Conservation (phyloP, 495 filamentous ascomycete genomes). For the Xylaria telfairii region DNA sequence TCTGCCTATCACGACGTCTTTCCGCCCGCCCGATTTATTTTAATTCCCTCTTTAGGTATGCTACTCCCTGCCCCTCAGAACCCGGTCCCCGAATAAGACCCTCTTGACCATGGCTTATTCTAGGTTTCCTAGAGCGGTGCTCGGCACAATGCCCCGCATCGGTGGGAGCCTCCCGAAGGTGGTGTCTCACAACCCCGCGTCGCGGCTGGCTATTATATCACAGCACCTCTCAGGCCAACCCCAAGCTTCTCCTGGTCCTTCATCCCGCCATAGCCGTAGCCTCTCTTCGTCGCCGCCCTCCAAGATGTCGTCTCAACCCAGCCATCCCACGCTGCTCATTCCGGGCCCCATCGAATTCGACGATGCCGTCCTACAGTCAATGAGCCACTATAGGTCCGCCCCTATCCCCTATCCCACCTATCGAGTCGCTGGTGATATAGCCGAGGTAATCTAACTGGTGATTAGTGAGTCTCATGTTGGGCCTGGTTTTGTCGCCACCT, state of each 20-base stretch:
- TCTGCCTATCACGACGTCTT: constrained; percentile 17
- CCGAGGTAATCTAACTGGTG: constrained; percentile 7
- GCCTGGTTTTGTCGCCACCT: constrained; percentile 83
- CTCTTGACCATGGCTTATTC: constrained; percentile 41
- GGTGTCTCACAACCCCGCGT: constrained; percentile 62
- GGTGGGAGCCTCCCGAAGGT: constrained; percentile 28
- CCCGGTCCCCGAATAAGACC: background rate
- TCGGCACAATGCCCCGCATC: constrained; percentile 52
- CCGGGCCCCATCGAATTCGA: constrained; percentile 98
- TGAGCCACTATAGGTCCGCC: constrained; percentile 92
- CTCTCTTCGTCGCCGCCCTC: constrained; percentile 35
- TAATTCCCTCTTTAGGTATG: constrained; percentile 21
- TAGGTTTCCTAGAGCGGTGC: constrained; percentile 38
- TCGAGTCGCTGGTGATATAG: background rate
- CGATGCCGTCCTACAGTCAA: constrained; percentile 92
- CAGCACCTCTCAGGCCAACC: constrained; percentile 71
- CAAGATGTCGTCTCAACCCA: constrained; percentile 80
- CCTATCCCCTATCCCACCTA: background rate
- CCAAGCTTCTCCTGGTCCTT: constrained; percentile 62
- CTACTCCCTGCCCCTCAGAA: background rate
- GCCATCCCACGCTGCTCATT: constrained; percentile 86
- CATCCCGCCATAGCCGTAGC: constrained; percentile 42
- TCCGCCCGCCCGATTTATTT: background rate
- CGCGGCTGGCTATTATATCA: constrained; percentile 79
- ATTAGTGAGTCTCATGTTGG: constrained; percentile 89